A percentile compares a stretch with the other conserved stretches of the same genome.
These are phyloP conservation scores for Boletus subcaerulescens DNA, from an alignment of 768 basidiomycete genomes.

Conservation along the genomic window DNA sequence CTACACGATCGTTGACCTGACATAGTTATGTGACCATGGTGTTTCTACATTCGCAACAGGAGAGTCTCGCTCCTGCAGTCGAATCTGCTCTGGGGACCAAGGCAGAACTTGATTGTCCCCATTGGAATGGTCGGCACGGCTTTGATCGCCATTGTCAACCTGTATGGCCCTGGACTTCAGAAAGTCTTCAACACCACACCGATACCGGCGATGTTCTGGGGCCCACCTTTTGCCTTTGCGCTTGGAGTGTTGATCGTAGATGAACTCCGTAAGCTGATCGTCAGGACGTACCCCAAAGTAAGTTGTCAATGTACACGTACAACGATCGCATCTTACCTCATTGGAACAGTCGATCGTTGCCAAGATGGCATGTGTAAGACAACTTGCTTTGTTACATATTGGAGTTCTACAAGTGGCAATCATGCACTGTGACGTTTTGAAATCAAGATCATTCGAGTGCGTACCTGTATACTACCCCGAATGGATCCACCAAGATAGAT, in stretches of 20 bases:
- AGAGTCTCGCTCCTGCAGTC: conserved; percentile 42
- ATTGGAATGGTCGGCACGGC: conserved; percentile 39
- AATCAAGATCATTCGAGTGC: too few species aligned
- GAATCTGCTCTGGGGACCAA: conserved; percentile 47
- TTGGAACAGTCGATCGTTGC: conserved; percentile 34
- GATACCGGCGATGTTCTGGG: conserved; percentile 49
- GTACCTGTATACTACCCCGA: too few species aligned
- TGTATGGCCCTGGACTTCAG: conserved; percentile 46
- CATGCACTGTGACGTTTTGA: not conserved
- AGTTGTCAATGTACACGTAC: not conserved
- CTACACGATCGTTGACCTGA: not conserved
- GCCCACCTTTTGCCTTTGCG: conserved; percentile 44
- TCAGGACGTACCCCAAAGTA: conserved; percentile 43
- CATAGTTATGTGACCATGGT: conserved; percentile 47
- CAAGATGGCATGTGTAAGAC: conserved; percentile 33
- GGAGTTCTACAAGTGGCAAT: not conserved
- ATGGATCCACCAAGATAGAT: too few species aligned
- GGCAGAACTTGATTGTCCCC: conserved; percentile 39
- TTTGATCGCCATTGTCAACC: conserved; percentile 41
- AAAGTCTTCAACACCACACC: conserved; percentile 40
- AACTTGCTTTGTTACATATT: too few species aligned
- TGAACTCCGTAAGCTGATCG: conserved; percentile 44
- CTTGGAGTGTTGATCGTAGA: conserved; percentile 40
- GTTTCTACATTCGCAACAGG: conserved; percentile 45
- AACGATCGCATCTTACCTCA: conserved; percentile 7